Base-by-base conservation (phyloP, 2,329 filamentous ascomycete species). In the Endoconidiophora polonica region DNA sequence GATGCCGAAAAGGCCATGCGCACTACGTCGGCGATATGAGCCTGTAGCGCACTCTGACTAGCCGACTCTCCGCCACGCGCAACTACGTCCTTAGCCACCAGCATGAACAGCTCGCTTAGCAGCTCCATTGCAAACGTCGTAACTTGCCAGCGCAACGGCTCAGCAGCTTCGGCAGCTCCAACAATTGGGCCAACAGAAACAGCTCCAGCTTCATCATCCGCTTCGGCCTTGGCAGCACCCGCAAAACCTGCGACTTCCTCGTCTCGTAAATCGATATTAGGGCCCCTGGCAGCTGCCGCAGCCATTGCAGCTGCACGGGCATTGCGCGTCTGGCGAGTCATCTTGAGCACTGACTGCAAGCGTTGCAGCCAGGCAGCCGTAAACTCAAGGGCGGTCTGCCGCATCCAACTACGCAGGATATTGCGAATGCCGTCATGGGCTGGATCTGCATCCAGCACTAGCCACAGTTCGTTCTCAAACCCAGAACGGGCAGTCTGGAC, bases 221-320 rank as follows among this genome's bases (percentile, higher is more conserved):
- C 48, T 14, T 50, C 48, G 10, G 52, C 24, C 29, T 52, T 47
- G 20, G 29, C 44, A 18, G 38, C 51, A 1, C 83, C 79, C 29
- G 88, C 88, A 60, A 98, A 96, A 0, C 91, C 91, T 48, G 91
- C 91, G 36, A 94, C 90, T 62, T 98, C 93, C 61, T 98, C 91
- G 60, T 98, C 91, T 55, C 90, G 83, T 0, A 96, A 66, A 58
- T 98, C 91, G 24, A 53, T 46, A 5, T 45, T 37, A n/a, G 85
- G 73, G 10, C 75, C 68, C 36, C 46, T 50, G 10, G 40, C 23
- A 24, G 18, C 18, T 24, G 14, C 12, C 4, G 24, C 10, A 36
- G 43, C 20, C 18, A 38, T 18, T 16, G 36, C 20, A 10, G 43
- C 24, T 63, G 3, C 69, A 61, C 16, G 38, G 24, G 46, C 46